phyloP scores from a whole-genome alignment of 768 basidiomycete genomes.

The Butyriboletus loyo region DNA sequence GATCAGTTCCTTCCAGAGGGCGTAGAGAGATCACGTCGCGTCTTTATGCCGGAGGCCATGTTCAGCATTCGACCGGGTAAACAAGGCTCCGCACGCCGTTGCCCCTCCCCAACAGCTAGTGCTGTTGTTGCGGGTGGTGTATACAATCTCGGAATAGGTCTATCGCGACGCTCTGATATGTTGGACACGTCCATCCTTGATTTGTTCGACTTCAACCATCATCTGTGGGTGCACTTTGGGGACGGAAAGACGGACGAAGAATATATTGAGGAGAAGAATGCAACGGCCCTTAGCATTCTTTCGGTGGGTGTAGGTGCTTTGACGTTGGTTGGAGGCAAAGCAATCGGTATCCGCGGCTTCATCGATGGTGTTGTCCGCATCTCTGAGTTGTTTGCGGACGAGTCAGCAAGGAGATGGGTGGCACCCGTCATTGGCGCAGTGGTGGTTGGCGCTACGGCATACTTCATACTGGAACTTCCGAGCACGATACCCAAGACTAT shows the following conservation, averaged over 20 bases:
- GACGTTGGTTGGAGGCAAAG: constrained; percentile 85
- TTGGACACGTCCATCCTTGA: constrained; percentile 79
- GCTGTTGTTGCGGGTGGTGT: constrained; percentile 74
- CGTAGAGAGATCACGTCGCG: constrained; percentile 74
- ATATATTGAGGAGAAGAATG: constrained; percentile 39
- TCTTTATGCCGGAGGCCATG: constrained; percentile 99
- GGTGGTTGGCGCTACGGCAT: constrained; percentile 69
- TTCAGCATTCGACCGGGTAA: constrained; percentile 59
- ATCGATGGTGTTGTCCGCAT: constrained; percentile 77
- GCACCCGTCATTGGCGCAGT: constrained; percentile 80
- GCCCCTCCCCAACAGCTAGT: constrained; percentile 33
- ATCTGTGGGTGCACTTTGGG: constrained; percentile 70
- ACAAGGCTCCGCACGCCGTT: constrained; percentile 38
- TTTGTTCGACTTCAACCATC: constrained; percentile 81
- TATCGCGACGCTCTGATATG: constrained; percentile 74
- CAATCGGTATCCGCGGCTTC: constrained; percentile 68
- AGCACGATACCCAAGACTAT: constrained; percentile 85
- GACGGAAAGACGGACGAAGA: constrained; percentile 36
- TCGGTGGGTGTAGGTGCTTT: constrained; percentile 82
- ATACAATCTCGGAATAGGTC: constrained; percentile 78
- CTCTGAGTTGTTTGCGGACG: constrained; percentile 77
- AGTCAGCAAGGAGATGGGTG: constrained; percentile 79
- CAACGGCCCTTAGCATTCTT: constrained; percentile 66
- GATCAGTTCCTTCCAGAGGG: constrained; percentile 76
- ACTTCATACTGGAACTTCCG: constrained; percentile 86